Percentiles rank a stretch among this genome's conserved stretches.
These are phyloP conservation scores for Hypoxylon subgilvum DNA, from an alignment of 495 filamentous ascomycete species.

Conservation along the genomic window DNA sequence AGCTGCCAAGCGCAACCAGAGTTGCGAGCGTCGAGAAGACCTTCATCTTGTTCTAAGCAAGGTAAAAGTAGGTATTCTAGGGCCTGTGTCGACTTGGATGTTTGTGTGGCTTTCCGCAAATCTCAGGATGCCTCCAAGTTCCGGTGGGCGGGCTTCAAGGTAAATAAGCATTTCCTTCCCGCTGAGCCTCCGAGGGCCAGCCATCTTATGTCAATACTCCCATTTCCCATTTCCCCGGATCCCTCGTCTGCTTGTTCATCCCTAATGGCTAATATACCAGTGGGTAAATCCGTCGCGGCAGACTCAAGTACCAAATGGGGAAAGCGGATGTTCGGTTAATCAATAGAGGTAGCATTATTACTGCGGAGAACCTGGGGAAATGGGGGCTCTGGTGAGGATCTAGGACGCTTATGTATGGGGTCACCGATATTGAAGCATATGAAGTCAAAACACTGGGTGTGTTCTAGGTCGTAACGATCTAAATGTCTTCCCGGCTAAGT, in stretches of 20 bases:
- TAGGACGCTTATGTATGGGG: slow-evolving; percentile 4
- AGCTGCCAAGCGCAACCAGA: slow-evolving; percentile 41
- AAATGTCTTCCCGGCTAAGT: slow-evolving; percentile 19
- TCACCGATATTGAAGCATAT: slow-evolving; percentile 9
- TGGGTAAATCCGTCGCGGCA: slow-evolving; percentile 15
- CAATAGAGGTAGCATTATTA: slow-evolving; percentile 3
- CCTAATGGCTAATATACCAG: slow-evolving; percentile 26
- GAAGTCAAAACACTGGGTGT: slow-evolving; percentile 2
- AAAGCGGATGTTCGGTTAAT: slow-evolving; percentile 31
- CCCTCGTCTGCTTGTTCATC: slow-evolving; percentile 1
- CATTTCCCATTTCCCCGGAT: slow-evolving; percentile 31
- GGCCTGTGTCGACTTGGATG: slow-evolving; percentile 1
- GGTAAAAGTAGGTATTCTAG: no score
- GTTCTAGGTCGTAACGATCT: slow-evolving; percentile 7
- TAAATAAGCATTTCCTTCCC: slow-evolving; percentile 21
- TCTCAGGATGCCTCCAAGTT: neutral
- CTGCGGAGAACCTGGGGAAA: slow-evolving; percentile 26
- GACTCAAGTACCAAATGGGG: slow-evolving; percentile 15
- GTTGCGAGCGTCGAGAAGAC: slow-evolving; percentile 41
- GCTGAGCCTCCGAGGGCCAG: neutral
- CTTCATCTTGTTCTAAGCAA: slow-evolving; percentile 43
- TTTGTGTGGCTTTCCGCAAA: neutral
- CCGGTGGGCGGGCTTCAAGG: slow-evolving; percentile 15
- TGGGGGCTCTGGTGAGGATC: neutral
- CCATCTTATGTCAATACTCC: slow-evolving; percentile 11